Conservation (phyloP, 2,329 filamentous ascomycete genomes). For the Xylariaceae sp. region DNA sequence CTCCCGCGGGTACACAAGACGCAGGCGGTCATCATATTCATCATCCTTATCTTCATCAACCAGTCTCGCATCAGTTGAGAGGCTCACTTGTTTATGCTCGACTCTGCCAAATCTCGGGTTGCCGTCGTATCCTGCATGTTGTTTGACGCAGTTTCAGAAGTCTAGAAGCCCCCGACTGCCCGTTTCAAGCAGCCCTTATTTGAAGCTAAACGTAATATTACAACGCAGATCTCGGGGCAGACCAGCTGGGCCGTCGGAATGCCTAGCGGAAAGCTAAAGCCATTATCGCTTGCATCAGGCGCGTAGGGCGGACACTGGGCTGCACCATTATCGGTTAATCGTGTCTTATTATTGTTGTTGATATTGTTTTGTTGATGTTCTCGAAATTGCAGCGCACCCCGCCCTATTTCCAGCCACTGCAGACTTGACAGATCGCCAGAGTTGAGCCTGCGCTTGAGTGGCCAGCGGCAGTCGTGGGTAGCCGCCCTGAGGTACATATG, state of each 20-base stretch:
- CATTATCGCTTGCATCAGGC: background rate
- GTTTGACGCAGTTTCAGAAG: constrained; percentile 11
- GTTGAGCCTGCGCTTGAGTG: constrained; percentile 5
- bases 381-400: background rate
- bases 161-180: background rate
- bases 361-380: background rate
- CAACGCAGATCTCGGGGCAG: constrained; percentile 3
- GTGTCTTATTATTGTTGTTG: background rate
- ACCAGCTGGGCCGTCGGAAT: background rate
- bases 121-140: constrained; percentile 5
- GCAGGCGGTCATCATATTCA: no score
- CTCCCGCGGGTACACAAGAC: no score
- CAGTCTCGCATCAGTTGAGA: no score
- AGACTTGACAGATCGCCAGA: background rate
- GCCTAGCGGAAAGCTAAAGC: no score
- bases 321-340: background rate
- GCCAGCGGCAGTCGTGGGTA: constrained; percentile 10
- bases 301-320: background rate
- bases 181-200: background rate
- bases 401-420: no score
- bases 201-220: constrained; percentile 4
- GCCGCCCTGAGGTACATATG: constrained; percentile 10
- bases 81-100: no score
- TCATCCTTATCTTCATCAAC: no score
- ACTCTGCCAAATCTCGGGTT: background rate